A percentile compares a stretch with the other conserved stretches of the same genome.
Evolutionary conservation across 139 green algal species (phyloP).

Genomic region (Helicosporidium sp.): DNA sequence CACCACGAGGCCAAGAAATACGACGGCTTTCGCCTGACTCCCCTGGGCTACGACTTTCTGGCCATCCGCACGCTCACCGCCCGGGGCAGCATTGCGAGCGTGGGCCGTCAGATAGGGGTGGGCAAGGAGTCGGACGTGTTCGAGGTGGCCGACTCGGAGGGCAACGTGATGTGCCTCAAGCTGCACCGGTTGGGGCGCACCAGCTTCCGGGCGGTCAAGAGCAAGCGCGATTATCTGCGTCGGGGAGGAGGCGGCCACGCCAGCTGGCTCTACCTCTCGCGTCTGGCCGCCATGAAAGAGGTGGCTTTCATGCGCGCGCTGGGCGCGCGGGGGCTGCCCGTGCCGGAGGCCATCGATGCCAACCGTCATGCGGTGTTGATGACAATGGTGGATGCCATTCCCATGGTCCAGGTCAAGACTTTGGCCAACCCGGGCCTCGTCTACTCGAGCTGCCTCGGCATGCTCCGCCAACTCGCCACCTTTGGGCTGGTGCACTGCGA

Average conservation of each 20-base stretch:
- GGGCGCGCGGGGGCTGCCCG: constrained; percentile 65
- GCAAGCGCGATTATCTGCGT: constrained; percentile 88
- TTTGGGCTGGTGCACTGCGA: constrained; percentile 93
- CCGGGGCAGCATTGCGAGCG: constrained; percentile 51
- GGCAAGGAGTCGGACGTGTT: constrained; percentile 94
- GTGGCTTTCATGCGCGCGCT: constrained; percentile 94
- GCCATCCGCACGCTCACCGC: constrained; percentile 69
- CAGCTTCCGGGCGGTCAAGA: constrained; percentile 87
- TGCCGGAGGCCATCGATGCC: constrained; percentile 72
- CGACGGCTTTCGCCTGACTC: constrained; percentile 83
- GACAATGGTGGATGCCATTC: constrained; percentile 52
- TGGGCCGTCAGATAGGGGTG: constrained; percentile 81
- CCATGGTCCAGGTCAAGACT: constrained; percentile 50
- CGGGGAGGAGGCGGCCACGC: constrained; percentile 22
- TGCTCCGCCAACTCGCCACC: constrained; percentile 50
- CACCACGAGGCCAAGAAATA: constrained; percentile 84
- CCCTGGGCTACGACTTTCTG: constrained; percentile 91
- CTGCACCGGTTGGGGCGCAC: constrained; percentile 91
- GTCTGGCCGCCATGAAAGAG: constrained; percentile 86
- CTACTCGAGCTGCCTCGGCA: constrained; percentile 53
- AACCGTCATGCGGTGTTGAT: constrained; percentile 94
- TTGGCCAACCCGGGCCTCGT: constrained; percentile 38
- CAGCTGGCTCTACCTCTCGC: constrained; percentile 87
- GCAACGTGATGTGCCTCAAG: constrained; percentile 65
- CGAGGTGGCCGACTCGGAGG: constrained; percentile 55